A percentile compares a stretch with the other conserved stretches of the same genome.
These are phyloP conservation scores for Leccinum obscurum DNA, from an alignment of 768 basidiomycete genomes.

Conservation along the genomic window DNA sequence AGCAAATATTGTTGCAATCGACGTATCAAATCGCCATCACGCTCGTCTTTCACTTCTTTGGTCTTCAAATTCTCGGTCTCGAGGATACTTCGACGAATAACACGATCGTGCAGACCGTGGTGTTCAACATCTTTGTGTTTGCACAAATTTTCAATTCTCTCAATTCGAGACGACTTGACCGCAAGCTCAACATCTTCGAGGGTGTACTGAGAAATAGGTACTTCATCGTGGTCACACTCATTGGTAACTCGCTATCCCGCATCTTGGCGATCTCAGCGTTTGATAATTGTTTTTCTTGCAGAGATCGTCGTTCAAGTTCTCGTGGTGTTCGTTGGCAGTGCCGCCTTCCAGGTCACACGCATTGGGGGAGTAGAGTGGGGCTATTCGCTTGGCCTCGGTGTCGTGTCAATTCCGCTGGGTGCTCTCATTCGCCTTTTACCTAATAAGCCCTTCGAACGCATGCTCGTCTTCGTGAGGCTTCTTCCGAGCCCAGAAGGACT, in stretches of 20 bases:
- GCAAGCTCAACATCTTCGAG: slow-evolving; percentile 84
- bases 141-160: slow-evolving; percentile 96
- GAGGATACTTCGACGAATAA: slow-evolving; percentile 36
- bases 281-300: slow-evolving; percentile 30
- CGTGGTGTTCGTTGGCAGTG: slow-evolving; percentile 89
- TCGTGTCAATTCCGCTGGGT: slow-evolving; percentile 87
- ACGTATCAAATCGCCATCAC: slow-evolving; percentile 81
- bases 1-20: slow-evolving; percentile 91
- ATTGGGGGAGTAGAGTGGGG: slow-evolving; percentile 90
- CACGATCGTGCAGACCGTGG: slow-evolving; percentile 71
- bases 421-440: slow-evolving; percentile 79
- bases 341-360: slow-evolving; percentile 85
- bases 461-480: slow-evolving; percentile 56
- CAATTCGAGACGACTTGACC: slow-evolving; percentile 81
- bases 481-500: slow-evolving; percentile 62
- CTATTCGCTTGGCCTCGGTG: slow-evolving; percentile 84
- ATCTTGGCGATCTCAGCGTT: slow-evolving; percentile 5
- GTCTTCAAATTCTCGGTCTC: slow-evolving; percentile 67
- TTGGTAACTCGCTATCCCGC: slow-evolving; percentile 56
- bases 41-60: slow-evolving; percentile 88
- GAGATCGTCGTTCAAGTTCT: slow-evolving; percentile 85
- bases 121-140: slow-evolving; percentile 99
- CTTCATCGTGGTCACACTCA: slow-evolving; percentile 79
- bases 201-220: slow-evolving; percentile 79
- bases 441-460: slow-evolving; percentile 70